A percentile compares a stretch with the other conserved stretches of the same genome.
phyloP scores from a whole-genome alignment of 352 stramenopile species.

The Globisporangium nagaii region DNA sequence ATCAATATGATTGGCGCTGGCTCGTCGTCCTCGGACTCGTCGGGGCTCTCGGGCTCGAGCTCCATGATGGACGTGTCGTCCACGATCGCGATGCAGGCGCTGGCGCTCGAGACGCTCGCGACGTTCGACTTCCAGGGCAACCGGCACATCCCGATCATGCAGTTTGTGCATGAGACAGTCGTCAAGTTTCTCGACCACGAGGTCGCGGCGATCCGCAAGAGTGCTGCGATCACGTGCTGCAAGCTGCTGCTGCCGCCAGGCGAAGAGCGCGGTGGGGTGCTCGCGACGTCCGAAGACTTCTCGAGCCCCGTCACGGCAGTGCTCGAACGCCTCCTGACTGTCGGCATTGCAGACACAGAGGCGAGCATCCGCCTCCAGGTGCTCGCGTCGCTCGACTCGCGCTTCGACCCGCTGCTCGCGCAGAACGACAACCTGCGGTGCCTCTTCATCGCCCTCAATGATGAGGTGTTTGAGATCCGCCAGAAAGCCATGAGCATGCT shows the following conservation, averaged over 20 bases:
- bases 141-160: slow-evolving; percentile 81
- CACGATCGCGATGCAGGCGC: slow-evolving; percentile 74
- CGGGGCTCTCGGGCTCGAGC: slow-evolving; percentile 19
- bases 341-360: slow-evolving; percentile 85
- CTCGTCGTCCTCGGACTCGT: slow-evolving; percentile 34
- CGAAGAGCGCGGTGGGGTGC: slow-evolving; percentile 42
- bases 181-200: slow-evolving; percentile 87
- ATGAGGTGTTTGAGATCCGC: slow-evolving; percentile 86
- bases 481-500: slow-evolving; percentile 86
- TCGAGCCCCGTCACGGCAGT: slow-evolving; percentile 66
- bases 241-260: slow-evolving; percentile 71
- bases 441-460: slow-evolving; percentile 84
- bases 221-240: slow-evolving; percentile 83
- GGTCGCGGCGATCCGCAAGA: slow-evolving; percentile 78
- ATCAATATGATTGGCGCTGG: slow-evolving; percentile 19
- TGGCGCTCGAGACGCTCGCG: slow-evolving; percentile 79
- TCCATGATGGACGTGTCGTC: slow-evolving; percentile 35
- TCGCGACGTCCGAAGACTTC: slow-evolving; percentile 70
- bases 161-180: slow-evolving; percentile 84
- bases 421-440: slow-evolving; percentile 83
- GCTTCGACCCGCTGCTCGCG: slow-evolving; percentile 75
- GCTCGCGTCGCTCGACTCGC: slow-evolving; percentile 69
- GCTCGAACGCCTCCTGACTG: slow-evolving; percentile 71
- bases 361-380: slow-evolving; percentile 80
- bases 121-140: slow-evolving; percentile 87